phyloP scores from a whole-genome alignment of 768 basidiomycete species.

The Lenzites betulinus region DNA sequence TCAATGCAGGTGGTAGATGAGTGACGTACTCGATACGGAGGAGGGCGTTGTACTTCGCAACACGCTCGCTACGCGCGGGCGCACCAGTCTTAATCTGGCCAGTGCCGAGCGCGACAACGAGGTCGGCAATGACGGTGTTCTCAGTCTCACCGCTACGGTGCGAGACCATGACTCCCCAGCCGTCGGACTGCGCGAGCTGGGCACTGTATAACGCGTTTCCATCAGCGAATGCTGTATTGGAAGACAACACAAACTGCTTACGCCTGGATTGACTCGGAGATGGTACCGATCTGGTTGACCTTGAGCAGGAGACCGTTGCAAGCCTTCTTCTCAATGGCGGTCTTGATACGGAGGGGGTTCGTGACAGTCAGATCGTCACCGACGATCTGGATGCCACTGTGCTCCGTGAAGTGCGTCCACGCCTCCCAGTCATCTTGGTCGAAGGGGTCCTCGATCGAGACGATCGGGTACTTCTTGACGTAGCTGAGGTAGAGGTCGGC shows the following conservation, averaged over 20 bases:
- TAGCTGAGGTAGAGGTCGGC: conserved; percentile 89
- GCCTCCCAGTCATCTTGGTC: conserved; percentile 99
- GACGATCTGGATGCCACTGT: conserved; percentile 84
- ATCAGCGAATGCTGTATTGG: neutral
- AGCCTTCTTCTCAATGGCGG: conserved; percentile 98
- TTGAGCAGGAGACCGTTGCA: conserved; percentile 99
- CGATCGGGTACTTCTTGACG: conserved; percentile 92
- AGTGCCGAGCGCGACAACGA: conserved; percentile 87
- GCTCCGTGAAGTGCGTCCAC: conserved; percentile 88
- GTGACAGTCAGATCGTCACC: conserved; percentile 98
- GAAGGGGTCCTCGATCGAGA: conserved; percentile 97
- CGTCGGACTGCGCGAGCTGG: conserved; percentile 92
- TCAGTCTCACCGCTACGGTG: conserved; percentile 99
- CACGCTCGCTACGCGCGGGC: conserved; percentile 93
- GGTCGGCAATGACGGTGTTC: conserved; percentile 95
- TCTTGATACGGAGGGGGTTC: conserved; percentile 96
- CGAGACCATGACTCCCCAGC: conserved; percentile 99
- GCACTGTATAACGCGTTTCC: conserved; percentile 40
- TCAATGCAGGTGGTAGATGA: neutral
- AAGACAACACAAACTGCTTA: conserved; percentile 44
- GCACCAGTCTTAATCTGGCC: conserved; percentile 99
- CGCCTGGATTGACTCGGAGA: conserved; percentile 99
- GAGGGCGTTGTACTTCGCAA: conserved; percentile 90
- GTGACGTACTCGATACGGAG: conserved; percentile 82
- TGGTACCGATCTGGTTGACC: conserved; percentile 99